Evolutionary conservation across 2,329 filamentous ascomycete species (phyloP), one percentile per base, ranked within the genome.

Genomic region (Stachybotrys chlorohalonatus): DNA sequence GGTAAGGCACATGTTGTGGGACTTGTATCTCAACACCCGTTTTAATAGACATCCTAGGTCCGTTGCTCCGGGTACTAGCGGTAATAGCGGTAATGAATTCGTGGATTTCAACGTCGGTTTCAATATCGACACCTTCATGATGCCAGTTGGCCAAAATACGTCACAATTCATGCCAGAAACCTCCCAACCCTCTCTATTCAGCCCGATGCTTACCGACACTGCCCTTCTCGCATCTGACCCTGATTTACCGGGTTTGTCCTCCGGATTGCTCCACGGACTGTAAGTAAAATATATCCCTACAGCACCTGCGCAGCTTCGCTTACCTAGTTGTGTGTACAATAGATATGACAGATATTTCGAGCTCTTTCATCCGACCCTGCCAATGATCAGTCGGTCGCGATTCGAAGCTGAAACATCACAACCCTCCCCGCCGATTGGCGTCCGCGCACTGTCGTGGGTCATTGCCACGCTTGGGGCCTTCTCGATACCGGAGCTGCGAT

Each of bases 311-410:
- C 7, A 2, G 30, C 17, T 31, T n/a, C 32, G 11, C n/a, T 50
- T n/a, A 13, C 48, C 9, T 13, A 30, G 11, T 31, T 50, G 52
- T 46, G 31, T 17, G 47, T 54, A 13, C 17, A 46, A 46, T 31
- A 55, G 55, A 17, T 50, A 56, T 30, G 49, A 47, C 31, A 49
- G 45, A 45, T 56, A 47, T n/a, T 56, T 56, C 30, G 52, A 54
- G 11, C 16, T 56, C 15, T 56, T 56, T 17, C 36, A 54, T 24
- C 55, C 55, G 5, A 46, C 52, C 15, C 50, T 56, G 11, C 55
- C 55, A n/a, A 54, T 56, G 5, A 36, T 56, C 7, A 54, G 54
- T n/a, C 42, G 47, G 36, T 17, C 46, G n/a, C 52, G 55, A 13
- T 56, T 56, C 30, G 30, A 56, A 9, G n/a, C 47, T 30, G 55